phyloP scores from a whole-genome alignment of 768 basidiomycete species.

The Phanerochaete sordida region DNA sequence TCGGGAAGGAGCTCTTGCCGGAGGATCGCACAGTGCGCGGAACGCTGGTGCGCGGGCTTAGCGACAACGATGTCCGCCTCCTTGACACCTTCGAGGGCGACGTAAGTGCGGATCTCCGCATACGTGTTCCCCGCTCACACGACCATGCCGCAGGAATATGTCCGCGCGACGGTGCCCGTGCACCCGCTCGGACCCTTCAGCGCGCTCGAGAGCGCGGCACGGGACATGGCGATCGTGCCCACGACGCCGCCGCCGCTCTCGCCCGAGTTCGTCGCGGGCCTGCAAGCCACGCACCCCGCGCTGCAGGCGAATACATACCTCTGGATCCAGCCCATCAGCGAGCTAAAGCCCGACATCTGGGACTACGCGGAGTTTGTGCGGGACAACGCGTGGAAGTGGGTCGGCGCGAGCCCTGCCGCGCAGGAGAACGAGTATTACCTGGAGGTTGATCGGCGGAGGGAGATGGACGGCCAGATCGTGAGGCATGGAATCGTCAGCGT shows the following conservation, averaged over 20 bases:
- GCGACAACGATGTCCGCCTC: conserved; percentile 52
- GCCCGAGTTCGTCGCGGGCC: conserved; percentile 30
- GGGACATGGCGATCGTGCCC: conserved; percentile 33
- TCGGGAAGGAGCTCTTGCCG: conserved; percentile 37
- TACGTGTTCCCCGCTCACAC: not conserved
- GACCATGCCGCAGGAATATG: conserved; percentile 61
- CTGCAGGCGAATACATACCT: conserved; percentile 72
- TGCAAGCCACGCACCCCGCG: conserved; percentile 12
- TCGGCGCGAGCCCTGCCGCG: conserved; percentile 39
- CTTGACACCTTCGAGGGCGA: conserved; percentile 83
- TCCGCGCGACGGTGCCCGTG: conserved; percentile 47
- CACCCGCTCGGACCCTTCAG: conserved; percentile 48
- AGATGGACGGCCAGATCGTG: conserved; percentile 34
- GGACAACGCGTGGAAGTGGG: conserved; percentile 79
- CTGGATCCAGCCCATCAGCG: conserved; percentile 41
- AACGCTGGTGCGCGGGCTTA: conserved; percentile 73
- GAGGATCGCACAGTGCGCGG: conserved; percentile 78
- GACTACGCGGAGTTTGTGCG: conserved; percentile 76
- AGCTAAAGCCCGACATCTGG: conserved; percentile 67
- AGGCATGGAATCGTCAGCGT: conserved; percentile 14
- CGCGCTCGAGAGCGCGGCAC: conserved; percentile 22
- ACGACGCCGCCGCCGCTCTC: conserved; percentile 39
- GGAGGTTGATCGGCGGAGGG: conserved; percentile 51
- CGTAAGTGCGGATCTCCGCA: conserved; percentile 38
- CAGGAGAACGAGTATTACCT: conserved; percentile 36